Conservation (phyloP, 371 early-diverging fungal genomes). For the Haplosporangium sp. region DNA sequence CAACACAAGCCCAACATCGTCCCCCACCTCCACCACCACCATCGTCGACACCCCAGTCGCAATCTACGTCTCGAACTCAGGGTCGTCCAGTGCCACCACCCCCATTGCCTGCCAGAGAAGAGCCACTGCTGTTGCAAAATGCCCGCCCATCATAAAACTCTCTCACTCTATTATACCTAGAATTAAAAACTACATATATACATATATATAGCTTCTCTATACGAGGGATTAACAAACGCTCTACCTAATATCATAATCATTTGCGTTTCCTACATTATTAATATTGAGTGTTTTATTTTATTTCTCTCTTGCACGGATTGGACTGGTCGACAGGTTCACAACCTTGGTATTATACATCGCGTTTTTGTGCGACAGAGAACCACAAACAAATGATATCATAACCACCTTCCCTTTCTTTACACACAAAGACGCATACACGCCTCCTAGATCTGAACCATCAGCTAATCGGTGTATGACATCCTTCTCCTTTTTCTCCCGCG, state of each 20-base stretch:
- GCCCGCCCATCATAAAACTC: constrained; percentile 18
- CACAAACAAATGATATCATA: neutral
- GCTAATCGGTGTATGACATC: neutral
- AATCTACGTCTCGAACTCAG: neutral
- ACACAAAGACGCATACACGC: neutral
- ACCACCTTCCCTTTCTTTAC: constrained; percentile 2
- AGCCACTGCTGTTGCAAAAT: constrained; percentile 39
- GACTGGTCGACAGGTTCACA: neutral
- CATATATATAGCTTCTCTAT: neutral
- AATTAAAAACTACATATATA: neutral
- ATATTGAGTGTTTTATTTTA: neutral
- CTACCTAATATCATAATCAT: too few species aligned
- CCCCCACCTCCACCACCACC: constrained; percentile 23
- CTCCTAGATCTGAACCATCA: constrained; percentile 3
- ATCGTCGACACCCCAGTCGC: neutral
- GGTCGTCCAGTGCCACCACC: constrained; percentile 33
- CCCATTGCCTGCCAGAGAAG: constrained; percentile 25
- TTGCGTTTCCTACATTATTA: too few species aligned
- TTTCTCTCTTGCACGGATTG: neutral
- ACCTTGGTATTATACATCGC: neutral
- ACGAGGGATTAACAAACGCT: neutral
- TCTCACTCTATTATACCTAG: too few species aligned
- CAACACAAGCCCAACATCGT: neutral
- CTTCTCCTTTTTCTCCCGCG: neutral
- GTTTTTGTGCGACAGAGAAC: neutral